Conservation (phyloP, 192 early-diverging fungal genomes). For the Endogone sp. region DNA sequence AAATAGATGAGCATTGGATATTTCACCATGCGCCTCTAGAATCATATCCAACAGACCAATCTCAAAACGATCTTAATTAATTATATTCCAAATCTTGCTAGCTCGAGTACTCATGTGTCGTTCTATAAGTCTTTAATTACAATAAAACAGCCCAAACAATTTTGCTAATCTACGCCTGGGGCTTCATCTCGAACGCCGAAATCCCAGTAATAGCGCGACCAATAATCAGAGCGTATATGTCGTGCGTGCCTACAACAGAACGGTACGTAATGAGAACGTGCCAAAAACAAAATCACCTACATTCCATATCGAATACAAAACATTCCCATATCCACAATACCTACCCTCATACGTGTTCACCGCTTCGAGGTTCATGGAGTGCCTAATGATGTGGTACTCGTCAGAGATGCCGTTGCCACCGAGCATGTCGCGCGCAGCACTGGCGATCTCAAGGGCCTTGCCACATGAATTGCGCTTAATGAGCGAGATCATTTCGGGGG, state of each 20-base stretch:
- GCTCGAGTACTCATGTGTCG: no score
- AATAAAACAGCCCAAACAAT: no score
- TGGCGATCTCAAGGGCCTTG: conserved; percentile 91
- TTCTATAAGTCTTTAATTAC: no score
- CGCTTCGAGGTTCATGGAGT: conserved; percentile 88
- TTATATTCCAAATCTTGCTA: no score
- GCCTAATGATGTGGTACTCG: conserved; percentile 96
- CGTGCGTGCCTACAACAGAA: conserved; percentile 70
- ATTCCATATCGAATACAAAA: not conserved
- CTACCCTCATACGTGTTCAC: conserved; percentile 93
- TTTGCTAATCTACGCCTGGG: not conserved
- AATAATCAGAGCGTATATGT: conserved; percentile 91
- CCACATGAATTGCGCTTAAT: conserved; percentile 96
- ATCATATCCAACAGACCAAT: no score
- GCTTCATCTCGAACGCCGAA: conserved; percentile 50
- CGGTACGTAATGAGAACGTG: no score
- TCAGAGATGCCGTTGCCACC: conserved; percentile 96
- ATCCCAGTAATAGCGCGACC: conserved; percentile 93
- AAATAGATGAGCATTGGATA: no score
- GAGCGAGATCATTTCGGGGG: conserved; percentile 93
- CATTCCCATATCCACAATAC: not conserved
- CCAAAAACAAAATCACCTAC: no score
- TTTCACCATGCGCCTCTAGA: no score
- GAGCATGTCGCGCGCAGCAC: conserved; percentile 85
- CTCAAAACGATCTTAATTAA: no score